Evolutionary conservation across 805 yeast species (phyloP).

Genomic region (Nakazawaea wickerhamii): DNA sequence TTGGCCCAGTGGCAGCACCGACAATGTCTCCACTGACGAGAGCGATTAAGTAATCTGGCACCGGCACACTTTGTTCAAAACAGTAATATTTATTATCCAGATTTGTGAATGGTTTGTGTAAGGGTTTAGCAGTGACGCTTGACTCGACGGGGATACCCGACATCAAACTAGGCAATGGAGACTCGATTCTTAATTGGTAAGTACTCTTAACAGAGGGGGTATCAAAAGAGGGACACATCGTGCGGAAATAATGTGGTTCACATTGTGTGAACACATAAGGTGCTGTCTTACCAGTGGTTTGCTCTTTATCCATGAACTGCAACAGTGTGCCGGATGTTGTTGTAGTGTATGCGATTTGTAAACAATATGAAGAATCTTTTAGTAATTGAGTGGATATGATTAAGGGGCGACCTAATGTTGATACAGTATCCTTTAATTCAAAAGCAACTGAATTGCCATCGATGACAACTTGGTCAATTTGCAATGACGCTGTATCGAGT

Average conservation of each 20-base stretch:
- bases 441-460: constrained; percentile 32
- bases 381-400: constrained; percentile 23
- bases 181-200: constrained; percentile 50
- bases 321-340: constrained; percentile 70
- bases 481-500: constrained; percentile 66
- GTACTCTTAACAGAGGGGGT: constrained; percentile 80
- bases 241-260: constrained; percentile 87
- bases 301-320: constrained; percentile 80
- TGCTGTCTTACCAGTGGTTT: constrained; percentile 63
- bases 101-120: constrained; percentile 3
- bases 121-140: constrained; percentile 6
- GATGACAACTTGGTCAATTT: constrained; percentile 38
- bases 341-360: constrained; percentile 56
- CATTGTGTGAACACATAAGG: constrained; percentile 84
- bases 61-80: constrained; percentile 74
- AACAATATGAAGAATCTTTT: constrained; percentile 16
- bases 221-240: constrained; percentile 85
- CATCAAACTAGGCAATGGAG: constrained; percentile 66
- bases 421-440: constrained; percentile 34
- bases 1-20: constrained; percentile 71
- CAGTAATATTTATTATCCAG: constrained; percentile 28
- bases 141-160: constrained; percentile 42
- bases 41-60: constrained; percentile 79
- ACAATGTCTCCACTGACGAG: constrained; percentile 79
- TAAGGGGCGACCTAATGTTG: constrained; percentile 59